Conservation (phyloP, 2,329 filamentous ascomycete genomes). For the Pyrenophora graminea region DNA sequence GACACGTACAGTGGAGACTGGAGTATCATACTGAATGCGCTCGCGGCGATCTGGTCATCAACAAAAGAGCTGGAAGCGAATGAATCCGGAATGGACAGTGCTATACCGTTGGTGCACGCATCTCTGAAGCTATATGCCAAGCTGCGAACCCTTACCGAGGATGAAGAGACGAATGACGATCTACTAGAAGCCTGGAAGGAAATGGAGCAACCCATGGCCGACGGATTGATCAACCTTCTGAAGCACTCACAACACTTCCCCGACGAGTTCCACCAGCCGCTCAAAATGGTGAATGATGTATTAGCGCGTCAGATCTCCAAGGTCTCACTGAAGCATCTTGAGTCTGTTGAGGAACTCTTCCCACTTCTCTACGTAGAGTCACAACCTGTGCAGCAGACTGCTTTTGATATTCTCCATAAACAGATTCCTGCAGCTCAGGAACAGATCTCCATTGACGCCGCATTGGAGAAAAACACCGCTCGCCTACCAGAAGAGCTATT, state of each 20-base stretch:
- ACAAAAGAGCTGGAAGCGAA: slow-evolving; percentile 32
- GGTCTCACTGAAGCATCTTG: slow-evolving; percentile 64
- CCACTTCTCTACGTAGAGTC: slow-evolving; percentile 76
- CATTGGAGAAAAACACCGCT: slow-evolving; percentile 71
- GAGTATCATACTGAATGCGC: slow-evolving; percentile 55
- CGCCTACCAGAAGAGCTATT: slow-evolving; percentile 82
- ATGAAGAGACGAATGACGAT: slow-evolving; percentile 80
- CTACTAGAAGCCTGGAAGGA: slow-evolving; percentile 73
- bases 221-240: slow-evolving; percentile 66
- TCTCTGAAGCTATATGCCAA: slow-evolving; percentile 72
- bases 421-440: slow-evolving; percentile 80
- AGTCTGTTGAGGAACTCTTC: slow-evolving; percentile 71
- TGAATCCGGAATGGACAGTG: slow-evolving; percentile 33
- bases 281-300: slow-evolving; percentile 74
- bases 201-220: slow-evolving; percentile 59
- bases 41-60: slow-evolving; percentile 45
- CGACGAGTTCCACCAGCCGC: slow-evolving; percentile 65
- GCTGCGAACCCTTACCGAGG: slow-evolving; percentile 60
- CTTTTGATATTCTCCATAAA: slow-evolving; percentile 78
- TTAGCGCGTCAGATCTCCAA: slow-evolving; percentile 70
- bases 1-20: slow-evolving; percentile 90
- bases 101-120: slow-evolving; percentile 65
- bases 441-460: slow-evolving; percentile 77
- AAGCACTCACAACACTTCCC: slow-evolving; percentile 57
- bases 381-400: slow-evolving; percentile 74